These are phyloP conservation scores for Trametes villosa DNA, from an alignment of 768 basidiomycete species.

Conservation along the genomic window DNA sequence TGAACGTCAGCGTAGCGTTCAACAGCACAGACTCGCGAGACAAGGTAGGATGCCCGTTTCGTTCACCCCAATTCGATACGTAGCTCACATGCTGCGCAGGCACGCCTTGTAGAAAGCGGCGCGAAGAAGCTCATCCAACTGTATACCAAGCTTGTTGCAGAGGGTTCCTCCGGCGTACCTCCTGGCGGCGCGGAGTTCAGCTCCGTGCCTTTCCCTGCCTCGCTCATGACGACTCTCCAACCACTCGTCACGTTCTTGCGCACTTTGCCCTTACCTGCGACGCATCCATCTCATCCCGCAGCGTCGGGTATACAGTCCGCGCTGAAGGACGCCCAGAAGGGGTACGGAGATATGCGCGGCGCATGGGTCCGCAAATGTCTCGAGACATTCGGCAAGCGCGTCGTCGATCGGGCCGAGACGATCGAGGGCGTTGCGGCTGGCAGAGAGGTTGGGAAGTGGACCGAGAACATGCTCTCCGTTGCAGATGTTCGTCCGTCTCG, in stretches of 20 bases:
- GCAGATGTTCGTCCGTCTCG: constrained; percentile 58
- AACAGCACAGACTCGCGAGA: constrained; percentile 62
- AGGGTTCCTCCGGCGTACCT: constrained; percentile 78
- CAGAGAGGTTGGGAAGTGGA: constrained; percentile 74
- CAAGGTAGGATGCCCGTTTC: constrained; percentile 42
- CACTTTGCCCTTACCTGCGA: constrained; percentile 72
- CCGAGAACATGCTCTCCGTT: constrained; percentile 63
- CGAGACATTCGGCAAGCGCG: constrained; percentile 69
- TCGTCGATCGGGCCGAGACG: constrained; percentile 72
- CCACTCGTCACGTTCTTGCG: constrained; percentile 74
- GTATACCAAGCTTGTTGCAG: constrained; percentile 88
- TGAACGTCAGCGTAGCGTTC: constrained; percentile 82
- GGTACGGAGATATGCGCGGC: constrained; percentile 87
- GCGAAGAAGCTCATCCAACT: constrained; percentile 81
- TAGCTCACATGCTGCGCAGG: constrained; percentile 36
- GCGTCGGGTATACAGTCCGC: constrained; percentile 64
- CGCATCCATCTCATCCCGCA: constrained; percentile 84
- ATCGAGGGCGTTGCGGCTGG: constrained; percentile 69
- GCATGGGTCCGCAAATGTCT: constrained; percentile 76
- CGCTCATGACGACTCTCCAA: constrained; percentile 54
- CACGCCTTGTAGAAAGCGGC: constrained; percentile 82
- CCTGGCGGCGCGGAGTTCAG: constrained; percentile 62
- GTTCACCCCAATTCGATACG: neutral
- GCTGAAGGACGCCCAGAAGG: constrained; percentile 76
- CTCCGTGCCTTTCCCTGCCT: constrained; percentile 57